A percentile compares a stretch with the other conserved stretches of the same genome.
phyloP scores from a whole-genome alignment of 805 yeast genomes.

The Starmerella sp. region DNA sequence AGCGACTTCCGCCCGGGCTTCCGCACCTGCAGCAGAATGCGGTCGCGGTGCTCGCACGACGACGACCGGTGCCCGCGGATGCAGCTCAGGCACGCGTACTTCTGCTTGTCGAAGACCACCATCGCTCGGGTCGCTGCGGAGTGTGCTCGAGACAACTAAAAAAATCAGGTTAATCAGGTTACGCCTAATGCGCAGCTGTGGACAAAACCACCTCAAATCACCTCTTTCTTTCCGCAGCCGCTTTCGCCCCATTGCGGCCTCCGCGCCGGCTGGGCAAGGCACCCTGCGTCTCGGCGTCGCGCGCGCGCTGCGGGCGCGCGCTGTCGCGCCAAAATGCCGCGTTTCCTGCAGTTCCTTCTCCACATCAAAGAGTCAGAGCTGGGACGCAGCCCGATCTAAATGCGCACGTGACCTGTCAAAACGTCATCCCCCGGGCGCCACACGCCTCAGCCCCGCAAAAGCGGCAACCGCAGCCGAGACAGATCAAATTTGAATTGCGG shows the following conservation, averaged over 20 bases:
- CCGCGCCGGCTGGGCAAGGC: no score
- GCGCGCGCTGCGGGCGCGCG: no score
- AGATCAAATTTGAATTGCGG: no score
- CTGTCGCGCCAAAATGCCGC: no score
- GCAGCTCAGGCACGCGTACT: constrained; percentile 37
- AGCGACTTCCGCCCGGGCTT: constrained; percentile 64
- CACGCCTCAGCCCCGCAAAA: no score
- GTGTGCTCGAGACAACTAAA: background rate
- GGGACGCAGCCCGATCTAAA: background rate
- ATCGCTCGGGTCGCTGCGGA: background rate
- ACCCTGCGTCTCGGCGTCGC: no score
- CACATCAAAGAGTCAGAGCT: no score
- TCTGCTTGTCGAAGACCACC: constrained; percentile 21
- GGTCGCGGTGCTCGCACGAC: constrained; percentile 65
- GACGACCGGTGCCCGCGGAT: constrained; percentile 89
- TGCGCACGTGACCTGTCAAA: background rate
- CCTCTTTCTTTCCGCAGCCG: background rate
- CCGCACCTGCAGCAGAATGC: constrained; percentile 76
- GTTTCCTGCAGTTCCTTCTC: no score
- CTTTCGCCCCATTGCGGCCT: no score
- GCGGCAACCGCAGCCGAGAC: no score
- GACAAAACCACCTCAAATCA: constrained; percentile 1
- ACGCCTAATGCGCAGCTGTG: background rate
- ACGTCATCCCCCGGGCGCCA: no score
- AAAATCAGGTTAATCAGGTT: background rate